Evolutionary conservation across 2,329 filamentous ascomycete species (phyloP), one percentile per base, ranked within the genome.

Genomic region (Didymellaceae sp.): DNA sequence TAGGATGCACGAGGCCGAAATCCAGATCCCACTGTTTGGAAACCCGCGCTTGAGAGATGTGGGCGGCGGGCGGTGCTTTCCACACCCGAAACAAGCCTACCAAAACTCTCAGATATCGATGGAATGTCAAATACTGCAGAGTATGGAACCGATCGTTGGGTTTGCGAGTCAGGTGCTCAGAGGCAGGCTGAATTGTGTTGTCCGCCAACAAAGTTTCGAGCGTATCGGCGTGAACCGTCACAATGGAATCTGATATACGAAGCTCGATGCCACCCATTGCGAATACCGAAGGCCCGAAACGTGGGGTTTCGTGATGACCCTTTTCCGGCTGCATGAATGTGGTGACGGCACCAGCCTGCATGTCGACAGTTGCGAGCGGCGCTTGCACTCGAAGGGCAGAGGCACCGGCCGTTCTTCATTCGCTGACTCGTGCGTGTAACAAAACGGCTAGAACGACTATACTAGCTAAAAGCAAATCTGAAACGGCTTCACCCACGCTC

Each of bases 381-480:
- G 68, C 68, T 67, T 70, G 66, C 58, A 59, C 52, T 45, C 53
- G 54, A 59, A 35, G 43, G 59, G 58, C 49, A 59, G 57, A 42
- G 59, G 16, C 51, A 55, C 56, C 56, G 59, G 49, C 25, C 17
- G 45, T 46, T 35, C 46, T 40, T 65, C 43, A 71, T 70, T 67
- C 59, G 67, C 56, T 64, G 61, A 62, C 52, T 62, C 55, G 57
- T 51, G 45, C 51, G 48, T 41, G 55, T 54, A 45, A 48, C 51
- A 58, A 57, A 61, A 62, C 61, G 61, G 61, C 55, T 57, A 64
- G 61, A 50, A 45, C 24, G 25, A 41, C 45, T 42, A 43, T 45
- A 59, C 64, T 66, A 68, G 66, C 59, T 62, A 61, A 61, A 70
- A 67, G 61, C 53, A 66, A 64, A 21, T 59, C 61, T 71, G 69